Evolutionary conservation across 2,329 filamentous ascomycete species (phyloP).

Genomic region (Myotisia sp.): DNA sequence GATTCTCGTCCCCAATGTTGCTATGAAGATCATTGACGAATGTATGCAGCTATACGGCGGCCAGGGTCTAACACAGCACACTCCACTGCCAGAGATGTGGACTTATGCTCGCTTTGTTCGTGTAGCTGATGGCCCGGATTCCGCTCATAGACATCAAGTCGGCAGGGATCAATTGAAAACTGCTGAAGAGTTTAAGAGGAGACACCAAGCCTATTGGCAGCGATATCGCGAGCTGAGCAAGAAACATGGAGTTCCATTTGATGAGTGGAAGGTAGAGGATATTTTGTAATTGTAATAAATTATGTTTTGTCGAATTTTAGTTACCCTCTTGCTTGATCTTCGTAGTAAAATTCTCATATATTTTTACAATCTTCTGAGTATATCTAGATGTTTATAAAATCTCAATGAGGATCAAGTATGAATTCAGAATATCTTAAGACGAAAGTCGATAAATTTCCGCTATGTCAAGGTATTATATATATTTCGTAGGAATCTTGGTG

Average conservation of each 20-base stretch:
- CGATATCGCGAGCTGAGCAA: conserved; percentile 4
- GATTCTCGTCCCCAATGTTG: conserved; percentile 8
- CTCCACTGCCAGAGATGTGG: conserved; percentile 69
- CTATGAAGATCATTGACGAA: conserved; percentile 9
- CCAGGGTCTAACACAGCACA: conserved; percentile 71
- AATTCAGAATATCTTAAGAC: too few relatives aligned
- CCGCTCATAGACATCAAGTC: conserved; percentile 55
- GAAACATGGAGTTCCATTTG: conserved; percentile 14
- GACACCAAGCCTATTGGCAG: conserved; percentile 5
- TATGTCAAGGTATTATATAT: too few relatives aligned
- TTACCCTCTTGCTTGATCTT: too few relatives aligned
- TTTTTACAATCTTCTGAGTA: too few relatives aligned
- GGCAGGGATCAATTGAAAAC: conserved; percentile 17
- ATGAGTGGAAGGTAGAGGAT: conserved; percentile 6
- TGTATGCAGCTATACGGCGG: conserved; percentile 45
- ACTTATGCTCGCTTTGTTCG: conserved; percentile 59
- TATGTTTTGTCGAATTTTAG: too few relatives aligned
- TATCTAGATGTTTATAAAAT: too few relatives aligned
- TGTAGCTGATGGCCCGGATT: conserved; percentile 73
- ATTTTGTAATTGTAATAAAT: too few relatives aligned
- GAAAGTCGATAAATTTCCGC: too few relatives aligned
- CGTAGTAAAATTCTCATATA: too few relatives aligned
- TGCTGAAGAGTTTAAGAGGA: background rate
- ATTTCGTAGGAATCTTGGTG: too few relatives aligned
- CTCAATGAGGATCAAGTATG: too few relatives aligned